Base-by-base conservation (phyloP, 306 rosid genomes). In the Cucurbita ficifolia region DNA sequence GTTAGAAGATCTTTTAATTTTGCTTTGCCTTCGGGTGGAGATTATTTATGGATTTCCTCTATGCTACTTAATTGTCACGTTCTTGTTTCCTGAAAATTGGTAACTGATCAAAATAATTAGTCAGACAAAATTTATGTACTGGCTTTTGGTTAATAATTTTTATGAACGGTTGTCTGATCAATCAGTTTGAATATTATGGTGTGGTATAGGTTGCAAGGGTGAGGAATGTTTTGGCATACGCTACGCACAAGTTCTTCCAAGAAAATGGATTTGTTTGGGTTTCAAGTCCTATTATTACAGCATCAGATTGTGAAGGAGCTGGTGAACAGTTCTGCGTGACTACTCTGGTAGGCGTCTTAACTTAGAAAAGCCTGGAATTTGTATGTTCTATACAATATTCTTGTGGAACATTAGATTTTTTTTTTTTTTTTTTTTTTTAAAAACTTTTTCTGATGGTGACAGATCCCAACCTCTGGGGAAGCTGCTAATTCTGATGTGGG, bases 291-390 rank as follows among this genome's bases (percentile, higher is more conserved):
- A 90, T 94, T 61, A 87, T 94, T 75, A 94, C 98, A 49, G 92
- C 96, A 63, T 94, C 98, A 74, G 98, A 94, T 81, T 94, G 98
- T 75, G 98, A 94, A 84, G 98, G 98, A 80, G 98, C 95, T 46
- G 98, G 98, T 68, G 97, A 94, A 87, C 98, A 90, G 81, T 94
- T 94, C 77, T 90, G 98, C 8, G 96, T 94, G 76, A 90, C 98
- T 75, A 90, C 97, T 76, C 86, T 93, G 98, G 97, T 90, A 84
- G 77, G 88, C 36, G 40, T 56, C 56, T n/a, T 60, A 45, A 78
- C 80, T 57, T 74, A 56, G 36, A 19, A 76, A 13, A 53, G 13
- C 7, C 18, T 21, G 35, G 51, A 70, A 64, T 76, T 53, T 65
- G 38, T 65, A 42, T 65, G 80, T 49, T 68, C 74, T 59, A 14